A percentile compares a stretch with the other conserved stretches of the same genome.
Evolutionary conservation across 768 basidiomycete species (phyloP).

Genomic region (Hysterangium stoloniferum): DNA sequence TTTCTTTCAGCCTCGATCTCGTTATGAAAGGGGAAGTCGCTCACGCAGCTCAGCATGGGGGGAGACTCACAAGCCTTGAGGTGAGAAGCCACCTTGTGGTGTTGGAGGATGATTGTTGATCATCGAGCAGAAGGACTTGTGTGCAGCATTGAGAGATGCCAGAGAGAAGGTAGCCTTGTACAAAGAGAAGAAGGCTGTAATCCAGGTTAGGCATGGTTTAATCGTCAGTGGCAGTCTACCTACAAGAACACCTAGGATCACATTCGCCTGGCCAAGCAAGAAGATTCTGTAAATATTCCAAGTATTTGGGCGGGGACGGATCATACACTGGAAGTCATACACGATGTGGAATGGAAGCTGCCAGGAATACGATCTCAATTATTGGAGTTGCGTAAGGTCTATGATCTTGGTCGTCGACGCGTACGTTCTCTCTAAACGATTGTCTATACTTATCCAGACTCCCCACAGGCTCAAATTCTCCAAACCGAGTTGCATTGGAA

Average conservation of each 20-base stretch:
- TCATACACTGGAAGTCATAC: not conserved
- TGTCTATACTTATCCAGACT: too few relatives aligned
- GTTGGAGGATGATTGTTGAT: not conserved
- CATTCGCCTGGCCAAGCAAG: not conserved
- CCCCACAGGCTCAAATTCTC: constrained; percentile 2
- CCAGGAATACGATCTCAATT: constrained; percentile 5
- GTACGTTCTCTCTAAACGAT: not conserved
- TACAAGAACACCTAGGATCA: not conserved
- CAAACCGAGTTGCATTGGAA: constrained; percentile 8
- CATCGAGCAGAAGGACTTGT: not conserved
- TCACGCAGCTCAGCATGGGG: constrained; percentile 5
- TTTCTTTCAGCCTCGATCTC: not conserved
- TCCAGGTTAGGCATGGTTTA: not conserved
- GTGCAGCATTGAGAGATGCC: not conserved
- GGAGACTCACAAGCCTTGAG: not conserved
- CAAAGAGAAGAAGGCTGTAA: constrained; percentile 1
- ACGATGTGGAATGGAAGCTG: constrained; percentile 9
- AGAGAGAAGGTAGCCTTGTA: not conserved
- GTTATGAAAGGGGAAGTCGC: constrained; percentile 8
- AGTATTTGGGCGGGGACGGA: not conserved
- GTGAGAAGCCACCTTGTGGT: not conserved
- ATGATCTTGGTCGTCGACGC: constrained; percentile 7
- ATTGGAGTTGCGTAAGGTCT: not conserved
- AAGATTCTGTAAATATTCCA: not conserved
- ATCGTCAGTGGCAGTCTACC: not conserved